Base-by-base conservation (phyloP, 208 protist species). In the Leishmania guyanensis region DNA sequence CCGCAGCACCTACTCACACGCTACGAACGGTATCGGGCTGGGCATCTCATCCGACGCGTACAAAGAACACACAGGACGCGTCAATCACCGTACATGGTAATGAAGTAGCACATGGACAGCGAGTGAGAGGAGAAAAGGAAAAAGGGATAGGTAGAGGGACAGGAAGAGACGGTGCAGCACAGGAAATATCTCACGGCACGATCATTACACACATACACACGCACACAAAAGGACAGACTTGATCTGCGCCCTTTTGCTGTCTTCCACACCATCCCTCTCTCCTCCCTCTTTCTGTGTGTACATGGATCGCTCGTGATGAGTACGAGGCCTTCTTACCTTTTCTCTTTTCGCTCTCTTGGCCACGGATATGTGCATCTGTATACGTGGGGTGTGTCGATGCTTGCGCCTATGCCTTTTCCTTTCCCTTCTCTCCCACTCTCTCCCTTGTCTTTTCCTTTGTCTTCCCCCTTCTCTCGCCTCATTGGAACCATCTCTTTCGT, bases 11-110 rank as follows among this genome's bases (percentile, higher is more conserved):
- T 91, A 92, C 70, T 88, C 82, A 17, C 75, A 86, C n/a, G 72
- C 88, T 46, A 96, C 92, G 14, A 86, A 96, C 76, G 92, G 86
- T 58, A 93, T 96, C 73, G 92, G 92, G 6, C 78, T 96, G 14
- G 92, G 81, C 69, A 96, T 96, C 54, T 90, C 91, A 5, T 86
- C 92, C 0, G 92, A 96, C 75, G 86, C 92, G 6, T 96, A 93
- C 82, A 94, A 96, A 80, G 87, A 89, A 77, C 81, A 84, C 81
- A 91, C 78, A 65, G 80, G 86, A 0, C 46, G 54, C 43, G 86
- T 82, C 60, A 84, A 82, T 82, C 87, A 84, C 77, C 84, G 81
- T 66, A 87, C 71, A 62, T 91, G 84, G 83, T 89, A 65, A 69
- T 43, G 60, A 17, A 60, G 26, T 12, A 29, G 4, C 69, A 54